These are phyloP conservation scores for Crassisporium funariophilum DNA, from an alignment of 768 basidiomycete genomes.

Conservation along the genomic window DNA sequence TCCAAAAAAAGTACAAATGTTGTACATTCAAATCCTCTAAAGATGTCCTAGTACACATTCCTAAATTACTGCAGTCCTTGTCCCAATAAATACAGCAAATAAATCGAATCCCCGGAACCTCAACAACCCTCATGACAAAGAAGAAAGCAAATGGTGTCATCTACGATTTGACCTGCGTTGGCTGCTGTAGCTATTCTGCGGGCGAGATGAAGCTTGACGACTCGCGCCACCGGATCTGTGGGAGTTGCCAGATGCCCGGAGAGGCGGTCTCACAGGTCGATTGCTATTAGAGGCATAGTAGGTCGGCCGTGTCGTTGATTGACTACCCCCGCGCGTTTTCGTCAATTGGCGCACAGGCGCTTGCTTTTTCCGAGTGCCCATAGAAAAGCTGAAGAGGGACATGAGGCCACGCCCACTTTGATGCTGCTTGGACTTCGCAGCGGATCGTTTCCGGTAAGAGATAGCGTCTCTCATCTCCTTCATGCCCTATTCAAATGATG, in stretches of 20 bases:
- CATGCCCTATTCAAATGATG: conserved; percentile 49
- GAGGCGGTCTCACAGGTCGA: conserved; percentile 14
- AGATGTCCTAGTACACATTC: too few relatives aligned
- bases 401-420: conserved; percentile 19
- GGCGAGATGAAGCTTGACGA: conserved; percentile 13
- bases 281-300: conserved; percentile 10
- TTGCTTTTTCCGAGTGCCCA: conserved; percentile 3
- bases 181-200: conserved; percentile 10
- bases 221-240: conserved; percentile 9
- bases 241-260: conserved; percentile 11
- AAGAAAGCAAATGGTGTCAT: conserved; percentile 5
- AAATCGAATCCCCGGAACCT: too few relatives aligned
- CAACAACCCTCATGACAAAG: too few relatives aligned
- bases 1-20: too few relatives aligned
- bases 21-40: too few relatives aligned
- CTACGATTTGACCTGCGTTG: conserved; percentile 17
- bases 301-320: conserved; percentile 7
- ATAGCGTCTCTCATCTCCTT: conserved; percentile 66
- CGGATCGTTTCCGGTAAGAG: conserved; percentile 23
- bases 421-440: conserved; percentile 18
- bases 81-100: too few relatives aligned
- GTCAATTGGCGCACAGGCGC: conserved; percentile 4
- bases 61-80: too few relatives aligned
- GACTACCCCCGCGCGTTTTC: conserved; percentile 3
- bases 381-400: conserved; percentile 24